A percentile compares a stretch with the other conserved stretches of the same genome.
Conservation (phyloP, 2,329 filamentous ascomycete genomes). For the Keithomyces neogunnii region DNA sequence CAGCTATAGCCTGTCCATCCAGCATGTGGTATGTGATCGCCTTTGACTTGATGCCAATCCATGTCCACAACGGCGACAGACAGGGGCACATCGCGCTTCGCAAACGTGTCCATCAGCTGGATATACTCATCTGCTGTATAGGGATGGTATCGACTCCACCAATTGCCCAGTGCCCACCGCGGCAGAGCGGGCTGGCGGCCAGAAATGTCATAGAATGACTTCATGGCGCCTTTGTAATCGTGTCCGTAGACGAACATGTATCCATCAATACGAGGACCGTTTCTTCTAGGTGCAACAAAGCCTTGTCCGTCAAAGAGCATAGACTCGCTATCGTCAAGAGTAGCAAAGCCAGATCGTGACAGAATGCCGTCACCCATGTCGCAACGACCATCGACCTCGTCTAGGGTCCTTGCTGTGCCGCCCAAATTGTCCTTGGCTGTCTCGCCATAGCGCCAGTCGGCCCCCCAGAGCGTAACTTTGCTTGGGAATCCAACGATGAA, state of each 20-base stretch:
- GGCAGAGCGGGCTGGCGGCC: conserved; percentile 47
- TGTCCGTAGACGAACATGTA: conserved; percentile 52
- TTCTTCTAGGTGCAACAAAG: conserved; percentile 38
- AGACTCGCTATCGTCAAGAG: conserved; percentile 43
- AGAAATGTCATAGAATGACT: conserved; percentile 45
- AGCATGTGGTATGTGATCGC: conserved; percentile 31
- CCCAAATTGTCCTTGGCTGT: conserved; percentile 27
- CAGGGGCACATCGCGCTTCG: conserved; percentile 41
- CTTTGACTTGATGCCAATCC: conserved; percentile 54
- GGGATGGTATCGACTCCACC: conserved; percentile 56
- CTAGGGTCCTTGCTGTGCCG: conserved; percentile 46
- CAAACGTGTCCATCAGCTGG: conserved; percentile 48
- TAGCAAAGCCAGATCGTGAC: conserved; percentile 40
- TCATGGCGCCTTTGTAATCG: conserved; percentile 45
- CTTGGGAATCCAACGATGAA: conserved; percentile 36
- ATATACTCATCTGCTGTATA: conserved; percentile 49
- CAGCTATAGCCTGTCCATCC: conserved; percentile 22
- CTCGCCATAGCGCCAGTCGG: conserved; percentile 41
- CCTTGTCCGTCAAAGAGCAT: conserved; percentile 48
- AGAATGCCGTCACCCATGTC: conserved; percentile 42
- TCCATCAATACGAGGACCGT: conserved; percentile 40
- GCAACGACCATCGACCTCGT: conserved; percentile 41
- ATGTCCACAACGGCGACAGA: conserved; percentile 55
- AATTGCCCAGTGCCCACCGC: conserved; percentile 53
- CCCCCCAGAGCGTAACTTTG: conserved; percentile 15